Percentiles rank a stretch among this genome's conserved stretches.
Evolutionary conservation across 2,329 filamentous ascomycete genomes (phyloP).

Genomic region (Plectosphaerella sp.): DNA sequence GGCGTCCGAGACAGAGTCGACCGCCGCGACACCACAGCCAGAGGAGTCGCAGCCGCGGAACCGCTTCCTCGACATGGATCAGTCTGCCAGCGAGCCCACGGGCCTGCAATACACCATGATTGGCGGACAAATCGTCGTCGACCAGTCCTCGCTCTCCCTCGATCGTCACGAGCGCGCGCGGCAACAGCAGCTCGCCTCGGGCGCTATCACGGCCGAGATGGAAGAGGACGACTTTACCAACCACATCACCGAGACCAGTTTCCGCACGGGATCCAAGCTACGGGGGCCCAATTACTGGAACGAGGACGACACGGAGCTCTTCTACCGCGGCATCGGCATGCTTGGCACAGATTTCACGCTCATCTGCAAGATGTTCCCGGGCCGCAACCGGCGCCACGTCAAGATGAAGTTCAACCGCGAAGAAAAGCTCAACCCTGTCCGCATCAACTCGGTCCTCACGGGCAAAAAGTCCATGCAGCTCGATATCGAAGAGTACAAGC

Average conservation of each 20-base stretch:
- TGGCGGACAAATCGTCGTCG: slow-evolving; percentile 68
- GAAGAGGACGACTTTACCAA: slow-evolving; percentile 78
- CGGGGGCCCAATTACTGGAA: slow-evolving; percentile 65
- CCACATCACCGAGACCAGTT: slow-evolving; percentile 65
- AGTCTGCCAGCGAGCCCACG: slow-evolving; percentile 16
- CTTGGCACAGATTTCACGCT: slow-evolving; percentile 83
- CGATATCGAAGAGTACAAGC: slow-evolving; percentile 57
- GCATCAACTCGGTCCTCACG: slow-evolving; percentile 60
- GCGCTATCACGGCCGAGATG: slow-evolving; percentile 55
- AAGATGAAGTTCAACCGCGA: slow-evolving; percentile 82
- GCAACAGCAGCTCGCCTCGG: slow-evolving; percentile 32
- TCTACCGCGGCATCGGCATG: slow-evolving; percentile 70
- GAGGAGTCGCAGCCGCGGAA: slow-evolving; percentile 14
- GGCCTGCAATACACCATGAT: slow-evolving; percentile 59
- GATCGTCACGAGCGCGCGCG: slow-evolving; percentile 63
- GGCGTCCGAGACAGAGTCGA: slow-evolving; percentile 8
- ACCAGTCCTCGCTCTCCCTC: slow-evolving; percentile 63
- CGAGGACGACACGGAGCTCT: slow-evolving; percentile 65
- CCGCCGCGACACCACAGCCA: slow-evolving; percentile 6
- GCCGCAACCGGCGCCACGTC: slow-evolving; percentile 66
- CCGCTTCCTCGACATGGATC: slow-evolving; percentile 13
- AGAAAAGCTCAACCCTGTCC: slow-evolving; percentile 60
- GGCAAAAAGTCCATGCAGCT: slow-evolving; percentile 54
- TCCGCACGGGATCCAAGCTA: slow-evolving; percentile 56
- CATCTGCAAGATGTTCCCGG: slow-evolving; percentile 71